phyloP scores from a whole-genome alignment of 345 rosid species.

The Camelina sativa region DNA sequence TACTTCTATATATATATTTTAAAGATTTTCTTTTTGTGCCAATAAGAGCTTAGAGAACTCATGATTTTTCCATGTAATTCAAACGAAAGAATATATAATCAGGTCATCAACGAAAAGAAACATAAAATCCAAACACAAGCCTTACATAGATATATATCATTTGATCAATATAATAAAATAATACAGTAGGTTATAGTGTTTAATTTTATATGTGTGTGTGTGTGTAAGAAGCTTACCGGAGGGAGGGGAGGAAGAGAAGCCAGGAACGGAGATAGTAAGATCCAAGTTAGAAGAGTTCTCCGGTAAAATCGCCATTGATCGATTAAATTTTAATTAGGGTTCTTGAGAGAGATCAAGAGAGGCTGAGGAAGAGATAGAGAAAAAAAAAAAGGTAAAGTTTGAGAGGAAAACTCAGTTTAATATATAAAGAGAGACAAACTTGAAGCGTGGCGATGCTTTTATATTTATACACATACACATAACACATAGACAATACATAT shows the following conservation, averaged over 20 bases:
- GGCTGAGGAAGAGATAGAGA: slow-evolving; percentile 1
- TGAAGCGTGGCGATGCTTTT: slow-evolving; percentile 42
- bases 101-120: slow-evolving; percentile 22
- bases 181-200: neutral
- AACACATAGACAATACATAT: slow-evolving; percentile 1
- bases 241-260: slow-evolving; percentile 70
- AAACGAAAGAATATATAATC: neutral
- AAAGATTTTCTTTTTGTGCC: no score
- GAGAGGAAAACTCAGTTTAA: slow-evolving; percentile 31
- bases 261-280: slow-evolving; percentile 80
- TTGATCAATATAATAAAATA: slow-evolving; percentile 1
- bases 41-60: neutral
- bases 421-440: slow-evolving; percentile 35
- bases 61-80: neutral
- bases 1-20: neutral
- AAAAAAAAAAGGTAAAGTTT: slow-evolving; percentile 43
- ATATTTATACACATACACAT: slow-evolving; percentile 32
- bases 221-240: slow-evolving; percentile 47
- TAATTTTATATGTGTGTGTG: neutral
- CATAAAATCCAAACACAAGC: slow-evolving; percentile 7
- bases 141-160: neutral
- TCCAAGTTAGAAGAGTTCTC: slow-evolving; percentile 70
- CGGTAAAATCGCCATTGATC: slow-evolving; percentile 62
- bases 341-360: slow-evolving; percentile 34
- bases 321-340: slow-evolving; percentile 4